Evolutionary conservation across 768 basidiomycete species (phyloP).

Genomic region (Boletellus emodensis): DNA sequence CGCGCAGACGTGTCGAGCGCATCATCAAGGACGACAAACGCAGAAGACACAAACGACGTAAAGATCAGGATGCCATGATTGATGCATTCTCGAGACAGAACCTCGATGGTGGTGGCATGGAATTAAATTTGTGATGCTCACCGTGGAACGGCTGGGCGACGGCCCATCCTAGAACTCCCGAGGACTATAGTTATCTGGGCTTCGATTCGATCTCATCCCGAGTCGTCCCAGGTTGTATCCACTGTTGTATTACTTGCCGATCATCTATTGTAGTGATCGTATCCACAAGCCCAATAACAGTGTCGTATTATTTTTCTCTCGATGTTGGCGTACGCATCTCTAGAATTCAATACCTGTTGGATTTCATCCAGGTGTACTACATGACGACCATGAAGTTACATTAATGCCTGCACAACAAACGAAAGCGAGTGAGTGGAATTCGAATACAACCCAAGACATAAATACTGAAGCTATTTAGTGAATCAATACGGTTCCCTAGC

Average conservation of each 20-base stretch:
- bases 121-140: conserved; percentile 23
- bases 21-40: conserved; percentile 84
- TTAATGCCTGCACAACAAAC: conserved; percentile 2
- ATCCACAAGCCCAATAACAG: conserved; percentile 10
- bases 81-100: conserved; percentile 66
- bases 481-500: background rate
- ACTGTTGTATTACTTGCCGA: conserved; percentile 24
- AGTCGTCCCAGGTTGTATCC: conserved; percentile 7
- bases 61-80: conserved; percentile 80
- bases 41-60: conserved; percentile 74
- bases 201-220: conserved; percentile 2
- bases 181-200: conserved; percentile 11
- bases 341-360: conserved; percentile 5
- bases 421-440: conserved; percentile 5
- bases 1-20: conserved; percentile 68
- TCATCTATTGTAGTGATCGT: conserved; percentile 17
- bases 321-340: background rate
- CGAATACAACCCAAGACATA: conserved; percentile 1
- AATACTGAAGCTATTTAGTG: conserved; percentile 5
- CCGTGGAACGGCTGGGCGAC: conserved; percentile 4
- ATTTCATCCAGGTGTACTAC: background rate
- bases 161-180: conserved; percentile 9
- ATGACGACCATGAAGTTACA: background rate
- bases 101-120: conserved; percentile 30
- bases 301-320: conserved; percentile 5